Base-by-base conservation (phyloP, 164 flowering plant species). In the Piper longum region DNA sequence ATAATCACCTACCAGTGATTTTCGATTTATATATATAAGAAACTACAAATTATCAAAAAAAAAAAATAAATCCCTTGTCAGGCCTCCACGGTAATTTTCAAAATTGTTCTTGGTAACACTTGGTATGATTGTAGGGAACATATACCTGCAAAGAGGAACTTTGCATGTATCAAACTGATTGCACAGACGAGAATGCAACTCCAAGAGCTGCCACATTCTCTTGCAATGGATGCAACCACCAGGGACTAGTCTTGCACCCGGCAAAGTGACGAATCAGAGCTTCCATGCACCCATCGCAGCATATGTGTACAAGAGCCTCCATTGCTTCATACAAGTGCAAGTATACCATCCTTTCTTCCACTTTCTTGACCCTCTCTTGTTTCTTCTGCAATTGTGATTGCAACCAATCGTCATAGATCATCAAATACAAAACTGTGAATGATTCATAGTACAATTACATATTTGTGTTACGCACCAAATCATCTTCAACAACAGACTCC, bases 191-290 rank as follows among this genome's bases (percentile, higher is more conserved):
- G 90, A 81, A 62, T 85, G 90, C 52, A 90, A 66, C 66, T 86
- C 95, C 69, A 93, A 66, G 17, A 93, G 84, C 71, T 90, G 99
- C 97, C 96, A 88, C 97, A 90, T 90, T 73, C 96, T 85, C 84
- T 84, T 90, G 83, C 99, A 93, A 51, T 83, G 99, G 48, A 68
- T 52, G 64, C 98, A 93, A 2, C 89, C 90, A 4, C 95, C 89
- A 7, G 87, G 81, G 13, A 78, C 85, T 80, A 70, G 78, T 13
- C 73, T 84, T 90, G 72, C 99, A 93, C 13, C 81, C 76, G 13
- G 97, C 90, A 62, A 93, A 88, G 71, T 93, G 99, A 3, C 95
- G 84, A 56, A 91, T 72, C 3, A 93, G 91, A 62, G 66, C 62
- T 62, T 93, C 97, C 3, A 93, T 68, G 55, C 98, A 92, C 4